Base-by-base conservation (phyloP, 1,284 basidiomycete genomes). In the Puccinia polysora region DNA sequence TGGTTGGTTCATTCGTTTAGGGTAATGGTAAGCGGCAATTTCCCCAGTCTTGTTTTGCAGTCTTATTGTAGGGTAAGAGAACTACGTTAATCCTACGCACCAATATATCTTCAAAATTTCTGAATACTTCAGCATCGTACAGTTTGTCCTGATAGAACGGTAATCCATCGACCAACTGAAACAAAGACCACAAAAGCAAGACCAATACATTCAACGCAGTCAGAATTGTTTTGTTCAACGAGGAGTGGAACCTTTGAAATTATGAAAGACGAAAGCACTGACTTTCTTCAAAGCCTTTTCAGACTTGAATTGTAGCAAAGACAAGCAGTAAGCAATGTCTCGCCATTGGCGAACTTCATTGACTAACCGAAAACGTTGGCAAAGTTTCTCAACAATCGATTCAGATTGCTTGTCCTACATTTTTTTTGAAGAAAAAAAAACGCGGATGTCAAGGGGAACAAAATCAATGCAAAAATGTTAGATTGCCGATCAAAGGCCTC, bases 221-320 rank as follows among this genome's bases (percentile, higher is more conserved):
- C 79, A 70, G 2, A 58, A n/a, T n/a, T n/a, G n/a, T n/a, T n/a
- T n/a, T n/a, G n/a, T n/a, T n/a, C n/a, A n/a, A n/a, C n/a, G n/a
- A n/a, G n/a, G n/a, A n/a, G n/a, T n/a, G n/a, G n/a, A n/a, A n/a
- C n/a, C n/a, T 53, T 53, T 28, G 20, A 53, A 20, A n/a, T 12
- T 23, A 43, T 15, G 28, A n/a, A 59, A 59, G 20, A 36, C 3
- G n/a, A 12, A 36, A 36, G 97, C 94, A 77, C 94, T 90, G 74
- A 98, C 85, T 80, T 94, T 97, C 86, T 96, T 97, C 78, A 97
- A 85, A 0, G 91, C 93, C 20, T 90, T 85, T 76, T 99, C 95
- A 1, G 91, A 94, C 80, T 97, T 97, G 88, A 91, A 99, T 0
- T 93, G 94, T 32, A 98, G 83, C 2, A 97, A 82, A 0, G 92